Evolutionary conservation across 768 basidiomycete species (phyloP).

Genomic region (Pisolithus albus): DNA sequence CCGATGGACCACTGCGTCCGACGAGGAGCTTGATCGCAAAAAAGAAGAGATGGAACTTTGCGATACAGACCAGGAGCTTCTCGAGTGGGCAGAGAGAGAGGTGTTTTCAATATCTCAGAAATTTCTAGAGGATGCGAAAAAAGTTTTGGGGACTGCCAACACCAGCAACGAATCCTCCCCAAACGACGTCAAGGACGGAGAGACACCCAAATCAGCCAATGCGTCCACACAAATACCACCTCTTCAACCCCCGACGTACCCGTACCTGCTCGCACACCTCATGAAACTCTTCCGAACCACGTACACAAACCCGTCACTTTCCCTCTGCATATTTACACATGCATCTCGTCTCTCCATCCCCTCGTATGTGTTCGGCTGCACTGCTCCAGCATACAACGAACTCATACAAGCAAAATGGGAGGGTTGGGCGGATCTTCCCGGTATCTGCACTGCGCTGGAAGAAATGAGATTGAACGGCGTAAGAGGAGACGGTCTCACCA

Average conservation of each 20-base stretch:
- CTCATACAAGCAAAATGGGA: constrained; percentile 81
- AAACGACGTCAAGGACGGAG: background rate
- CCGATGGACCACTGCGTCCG: constrained; percentile 45
- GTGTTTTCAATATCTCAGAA: constrained; percentile 57
- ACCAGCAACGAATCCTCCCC: background rate
- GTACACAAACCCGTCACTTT: constrained; percentile 72
- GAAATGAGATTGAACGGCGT: constrained; percentile 85
- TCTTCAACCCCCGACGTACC: constrained; percentile 61
- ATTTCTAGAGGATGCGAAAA: constrained; percentile 42
- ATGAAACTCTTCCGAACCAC: constrained; percentile 75
- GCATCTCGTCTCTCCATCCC: constrained; percentile 67
- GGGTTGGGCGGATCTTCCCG: constrained; percentile 73
- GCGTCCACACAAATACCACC: constrained; percentile 22
- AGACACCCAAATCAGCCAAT: background rate
- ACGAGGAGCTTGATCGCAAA: constrained; percentile 57
- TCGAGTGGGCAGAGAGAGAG: constrained; percentile 65
- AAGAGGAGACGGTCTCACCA: constrained; percentile 52
- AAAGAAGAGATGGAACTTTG: constrained; percentile 71
- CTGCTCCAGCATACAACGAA: constrained; percentile 83
- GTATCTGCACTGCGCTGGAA: constrained; percentile 62
- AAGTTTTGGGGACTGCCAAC: constrained; percentile 26
- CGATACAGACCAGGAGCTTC: constrained; percentile 58
- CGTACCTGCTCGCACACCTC: constrained; percentile 66
- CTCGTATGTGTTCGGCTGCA: constrained; percentile 87
- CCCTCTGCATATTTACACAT: constrained; percentile 77